Percentiles rank a stretch among this genome's conserved stretches.
Conservation (phyloP, 805 yeast species). For the Ogataea populi-albae region DNA sequence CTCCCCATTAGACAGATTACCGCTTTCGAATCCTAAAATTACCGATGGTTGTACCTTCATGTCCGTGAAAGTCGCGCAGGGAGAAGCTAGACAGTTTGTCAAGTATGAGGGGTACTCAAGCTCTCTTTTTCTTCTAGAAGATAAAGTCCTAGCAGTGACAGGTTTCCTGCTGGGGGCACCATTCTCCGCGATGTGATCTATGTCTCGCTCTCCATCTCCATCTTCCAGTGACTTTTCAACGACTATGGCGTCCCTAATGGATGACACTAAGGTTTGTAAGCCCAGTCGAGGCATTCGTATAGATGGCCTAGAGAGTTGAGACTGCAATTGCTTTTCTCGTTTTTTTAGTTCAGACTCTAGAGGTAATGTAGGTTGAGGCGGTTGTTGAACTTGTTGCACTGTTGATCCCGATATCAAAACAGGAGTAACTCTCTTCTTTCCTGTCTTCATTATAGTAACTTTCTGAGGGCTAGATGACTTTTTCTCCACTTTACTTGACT, state of each 20-base stretch:
- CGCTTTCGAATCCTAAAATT: conserved; percentile 17
- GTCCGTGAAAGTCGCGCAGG: conserved; percentile 31
- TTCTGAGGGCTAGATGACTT: conserved; percentile 35
- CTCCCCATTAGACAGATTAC: conserved; percentile 7
- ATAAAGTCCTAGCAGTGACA: conserved; percentile 30
- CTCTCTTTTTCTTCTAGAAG: conserved; percentile 34
- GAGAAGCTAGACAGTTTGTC: conserved; percentile 22
- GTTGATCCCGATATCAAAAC: conserved; percentile 46
- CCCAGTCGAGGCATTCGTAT: conserved; percentile 64
- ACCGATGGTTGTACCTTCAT: conserved; percentile 32
- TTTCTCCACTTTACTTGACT: conserved; percentile 14
- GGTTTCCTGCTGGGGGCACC: conserved; percentile 33
- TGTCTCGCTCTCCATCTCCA: conserved; percentile 40
- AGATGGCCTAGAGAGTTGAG: conserved; percentile 39
- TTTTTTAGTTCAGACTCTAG: conserved; percentile 16
- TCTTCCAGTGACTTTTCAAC: conserved; percentile 26
- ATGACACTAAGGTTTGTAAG: conserved; percentile 60
- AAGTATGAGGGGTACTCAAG: conserved; percentile 32
- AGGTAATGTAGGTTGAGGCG: not conserved
- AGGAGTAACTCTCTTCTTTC: conserved; percentile 75
- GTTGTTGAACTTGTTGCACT: conserved; percentile 6
- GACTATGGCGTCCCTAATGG: conserved; percentile 41
- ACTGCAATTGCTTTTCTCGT: conserved; percentile 24
- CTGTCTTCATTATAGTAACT: conserved; percentile 68
- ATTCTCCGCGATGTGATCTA: conserved; percentile 41